Percentiles rank a stretch among this genome's conserved stretches.
These are phyloP conservation scores for Pythium aquatile DNA, from an alignment of 352 stramenopile species.

Conservation along the genomic window DNA sequence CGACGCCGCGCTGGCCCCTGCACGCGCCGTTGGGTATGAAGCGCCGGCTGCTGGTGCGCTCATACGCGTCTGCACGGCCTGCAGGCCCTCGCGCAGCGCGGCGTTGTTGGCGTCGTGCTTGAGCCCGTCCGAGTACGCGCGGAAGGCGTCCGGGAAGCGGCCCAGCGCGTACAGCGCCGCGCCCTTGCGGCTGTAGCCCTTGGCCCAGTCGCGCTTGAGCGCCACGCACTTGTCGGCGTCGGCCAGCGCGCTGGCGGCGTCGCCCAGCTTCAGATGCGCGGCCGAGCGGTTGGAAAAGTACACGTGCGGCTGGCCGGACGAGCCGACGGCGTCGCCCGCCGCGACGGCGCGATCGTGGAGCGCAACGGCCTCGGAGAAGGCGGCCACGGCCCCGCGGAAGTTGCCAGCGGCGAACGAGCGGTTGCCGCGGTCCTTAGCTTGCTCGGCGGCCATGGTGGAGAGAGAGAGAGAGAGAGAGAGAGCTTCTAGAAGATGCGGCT, in stretches of 20 bases:
- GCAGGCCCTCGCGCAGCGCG: constrained; percentile 69
- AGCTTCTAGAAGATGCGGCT: background rate
- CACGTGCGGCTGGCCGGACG: constrained; percentile 38
- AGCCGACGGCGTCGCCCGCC: constrained; percentile 6
- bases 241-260: constrained; percentile 57
- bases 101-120: constrained; percentile 57
- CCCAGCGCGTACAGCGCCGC: constrained; percentile 66
- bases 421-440: constrained; percentile 89
- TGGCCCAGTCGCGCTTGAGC: constrained; percentile 77
- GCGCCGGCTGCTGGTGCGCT: constrained; percentile 23
- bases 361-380: constrained; percentile 80
- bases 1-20: constrained; percentile 12
- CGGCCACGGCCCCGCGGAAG: constrained; percentile 61
- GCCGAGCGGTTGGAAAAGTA: constrained; percentile 87
- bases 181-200: constrained; percentile 86
- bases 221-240: constrained; percentile 82
- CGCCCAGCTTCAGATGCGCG: constrained; percentile 74
- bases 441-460: constrained; percentile 67
- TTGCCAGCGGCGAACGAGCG: constrained; percentile 67
- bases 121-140: constrained; percentile 79
- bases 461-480: background rate
- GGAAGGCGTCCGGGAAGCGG: constrained; percentile 67
- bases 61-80: constrained; percentile 55
- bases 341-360: constrained; percentile 38
- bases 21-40: constrained; percentile 9